Percentiles rank a stretch among this genome's conserved stretches.
These are phyloP conservation scores for Mortierella sp. DNA, from an alignment of 371 early-diverging fungal genomes.

Conservation along the genomic window DNA sequence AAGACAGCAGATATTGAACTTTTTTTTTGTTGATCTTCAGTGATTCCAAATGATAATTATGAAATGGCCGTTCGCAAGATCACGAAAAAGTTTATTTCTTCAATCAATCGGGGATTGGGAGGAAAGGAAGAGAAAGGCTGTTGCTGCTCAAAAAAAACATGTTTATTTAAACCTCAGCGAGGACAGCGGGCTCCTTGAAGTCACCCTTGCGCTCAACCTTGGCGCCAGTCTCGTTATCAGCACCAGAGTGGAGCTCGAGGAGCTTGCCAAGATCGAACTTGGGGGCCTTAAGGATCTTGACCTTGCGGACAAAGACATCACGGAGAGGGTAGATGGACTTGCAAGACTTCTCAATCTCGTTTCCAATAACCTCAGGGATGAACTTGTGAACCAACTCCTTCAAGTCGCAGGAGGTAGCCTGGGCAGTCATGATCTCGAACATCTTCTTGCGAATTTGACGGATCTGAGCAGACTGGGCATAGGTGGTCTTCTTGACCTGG, in stretches of 20 bases:
- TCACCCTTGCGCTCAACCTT: conserved; percentile 86
- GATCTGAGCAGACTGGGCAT: conserved; percentile 98
- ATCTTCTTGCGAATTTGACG: conserved; percentile 99
- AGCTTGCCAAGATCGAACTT: conserved; percentile 96
- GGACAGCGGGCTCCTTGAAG: conserved; percentile 87
- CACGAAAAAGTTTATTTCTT: conserved; percentile 4
- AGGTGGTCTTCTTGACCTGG: conserved; percentile 99
- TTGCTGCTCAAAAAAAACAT: background rate
- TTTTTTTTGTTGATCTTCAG: no score
- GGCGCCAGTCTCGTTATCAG: conserved; percentile 82
- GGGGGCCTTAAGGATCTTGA: conserved; percentile 99
- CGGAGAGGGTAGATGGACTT: conserved; percentile 99
- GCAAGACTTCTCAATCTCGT: conserved; percentile 98
- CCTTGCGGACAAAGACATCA: conserved; percentile 98
- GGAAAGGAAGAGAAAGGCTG: background rate
- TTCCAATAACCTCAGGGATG: conserved; percentile 90
- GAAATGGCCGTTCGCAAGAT: background rate
- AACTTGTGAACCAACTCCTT: conserved; percentile 98
- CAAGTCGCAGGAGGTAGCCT: conserved; percentile 92
- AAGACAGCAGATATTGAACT: no score
- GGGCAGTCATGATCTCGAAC: conserved; percentile 98
- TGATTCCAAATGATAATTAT: background rate
- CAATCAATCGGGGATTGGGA: conserved; percentile 4
- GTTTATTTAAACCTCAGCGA: conserved; percentile 78
- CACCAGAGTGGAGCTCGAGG: conserved; percentile 95